phyloP scores from a whole-genome alignment of 2,329 filamentous ascomycete genomes.

The Anisogramma anomala region DNA sequence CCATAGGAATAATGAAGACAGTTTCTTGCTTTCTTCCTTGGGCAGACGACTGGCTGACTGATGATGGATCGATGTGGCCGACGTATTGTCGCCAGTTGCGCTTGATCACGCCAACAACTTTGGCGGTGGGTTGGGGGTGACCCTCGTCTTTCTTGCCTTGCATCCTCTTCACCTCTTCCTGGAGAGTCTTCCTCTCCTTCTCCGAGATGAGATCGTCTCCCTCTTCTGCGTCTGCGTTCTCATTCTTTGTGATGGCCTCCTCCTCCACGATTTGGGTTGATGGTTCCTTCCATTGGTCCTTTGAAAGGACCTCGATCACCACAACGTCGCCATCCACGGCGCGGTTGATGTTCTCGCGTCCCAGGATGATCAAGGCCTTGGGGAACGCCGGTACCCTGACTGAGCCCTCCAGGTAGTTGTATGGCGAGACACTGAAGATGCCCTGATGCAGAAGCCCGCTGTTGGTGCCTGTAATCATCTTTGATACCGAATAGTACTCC shows the following conservation, averaged over 20 bases:
- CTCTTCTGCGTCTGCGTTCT: conserved; percentile 79
- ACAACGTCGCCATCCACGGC: conserved; percentile 86
- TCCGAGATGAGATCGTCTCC: conserved; percentile 71
- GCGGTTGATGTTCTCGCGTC: conserved; percentile 91
- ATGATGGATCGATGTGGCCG: conserved; percentile 82
- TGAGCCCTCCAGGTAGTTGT: conserved; percentile 93
- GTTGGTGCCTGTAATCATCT: conserved; percentile 88
- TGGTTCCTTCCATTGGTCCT: conserved; percentile 93
- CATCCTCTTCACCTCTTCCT: conserved; percentile 80
- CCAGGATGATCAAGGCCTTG: conserved; percentile 75
- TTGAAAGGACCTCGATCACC: conserved; percentile 82
- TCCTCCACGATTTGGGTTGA: conserved; percentile 95
- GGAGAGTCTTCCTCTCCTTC: conserved; percentile 72
- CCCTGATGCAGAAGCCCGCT: conserved; percentile 84
- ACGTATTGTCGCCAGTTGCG: conserved; percentile 98
- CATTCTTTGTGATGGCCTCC: conserved; percentile 80
- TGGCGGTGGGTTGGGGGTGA: conserved; percentile 77
- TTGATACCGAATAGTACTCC: conserved; percentile 80
- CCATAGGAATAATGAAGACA: conserved; percentile 94
- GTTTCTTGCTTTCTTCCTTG: conserved; percentile 79
- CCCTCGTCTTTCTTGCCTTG: conserved; percentile 68
- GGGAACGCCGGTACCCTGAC: conserved; percentile 85
- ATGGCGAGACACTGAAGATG: conserved; percentile 89
- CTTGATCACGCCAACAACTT: conserved; percentile 83
- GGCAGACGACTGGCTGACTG: conserved; percentile 59